Conservation (phyloP, 129 eudicot genomes). For the Centella asiatica region DNA sequence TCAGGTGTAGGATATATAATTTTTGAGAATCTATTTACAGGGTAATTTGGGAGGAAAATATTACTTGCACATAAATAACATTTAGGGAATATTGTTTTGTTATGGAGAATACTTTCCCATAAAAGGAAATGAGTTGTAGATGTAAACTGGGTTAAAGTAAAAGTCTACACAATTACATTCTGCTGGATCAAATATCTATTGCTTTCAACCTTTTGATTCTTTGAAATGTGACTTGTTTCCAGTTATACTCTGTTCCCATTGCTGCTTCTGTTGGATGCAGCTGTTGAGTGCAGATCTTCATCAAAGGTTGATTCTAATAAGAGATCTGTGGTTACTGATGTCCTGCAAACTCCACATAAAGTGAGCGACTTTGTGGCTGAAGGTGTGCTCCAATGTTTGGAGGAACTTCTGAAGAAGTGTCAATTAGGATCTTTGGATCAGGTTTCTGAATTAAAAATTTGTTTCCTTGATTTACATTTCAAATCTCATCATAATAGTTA, state of each 20-base stretch:
- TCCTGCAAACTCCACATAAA: conserved; percentile 22
- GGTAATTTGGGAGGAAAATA: no score
- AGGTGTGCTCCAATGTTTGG: conserved; percentile 71
- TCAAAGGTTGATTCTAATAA: conserved; percentile 18
- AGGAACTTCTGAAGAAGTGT: conserved; percentile 66
- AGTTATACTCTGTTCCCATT: conserved; percentile 80
- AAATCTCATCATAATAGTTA: not conserved
- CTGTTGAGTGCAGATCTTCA: conserved; percentile 55
- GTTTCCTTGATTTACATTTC: not conserved
- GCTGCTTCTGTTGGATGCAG: conserved; percentile 83
- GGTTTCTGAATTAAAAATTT: conserved; percentile 27
- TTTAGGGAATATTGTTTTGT: no score
- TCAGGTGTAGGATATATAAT: no score
- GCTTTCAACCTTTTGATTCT: not conserved
- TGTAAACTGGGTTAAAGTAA: not conserved
- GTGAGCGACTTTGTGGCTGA: conserved; percentile 79
- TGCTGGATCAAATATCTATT: not conserved
- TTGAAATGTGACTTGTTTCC: conserved; percentile 14
- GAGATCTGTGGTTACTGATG: conserved; percentile 8
- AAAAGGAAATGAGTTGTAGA: no score
- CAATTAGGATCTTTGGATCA: conserved; percentile 62
- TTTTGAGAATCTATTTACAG: no score
- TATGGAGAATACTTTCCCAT: no score
- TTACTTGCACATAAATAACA: no score
- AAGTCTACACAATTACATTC: not conserved